These are phyloP conservation scores for Cystoderma amianthinum DNA, from an alignment of 768 basidiomycete genomes.

Conservation along the genomic window DNA sequence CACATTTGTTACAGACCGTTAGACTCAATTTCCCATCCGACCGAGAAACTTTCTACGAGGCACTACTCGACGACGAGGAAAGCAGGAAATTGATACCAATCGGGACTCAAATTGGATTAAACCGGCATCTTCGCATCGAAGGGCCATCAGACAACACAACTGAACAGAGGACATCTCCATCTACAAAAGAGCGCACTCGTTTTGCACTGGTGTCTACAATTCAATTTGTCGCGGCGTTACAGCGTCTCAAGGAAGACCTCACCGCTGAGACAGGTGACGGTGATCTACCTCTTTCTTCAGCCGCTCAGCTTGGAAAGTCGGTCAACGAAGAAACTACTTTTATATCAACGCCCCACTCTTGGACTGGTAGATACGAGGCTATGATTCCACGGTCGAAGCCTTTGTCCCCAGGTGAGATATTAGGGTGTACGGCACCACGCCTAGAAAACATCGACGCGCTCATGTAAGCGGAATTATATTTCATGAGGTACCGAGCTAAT, in stretches of 20 bases:
- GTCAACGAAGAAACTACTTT: constrained; percentile 1
- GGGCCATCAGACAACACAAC: constrained; percentile 17
- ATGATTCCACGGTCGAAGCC: constrained; percentile 85
- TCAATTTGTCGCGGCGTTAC: constrained; percentile 92
- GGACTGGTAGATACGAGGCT: constrained; percentile 65
- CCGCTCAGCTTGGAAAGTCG: constrained; percentile 2
- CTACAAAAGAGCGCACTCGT: constrained; percentile 42
- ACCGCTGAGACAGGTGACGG: constrained; percentile 26
- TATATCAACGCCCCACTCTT: constrained; percentile 17
- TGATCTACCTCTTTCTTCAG: constrained; percentile 10
- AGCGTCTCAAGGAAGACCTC: constrained; percentile 79
- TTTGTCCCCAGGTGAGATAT: constrained; percentile 91
- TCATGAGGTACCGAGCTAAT: constrained; percentile 3
- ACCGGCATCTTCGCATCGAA: constrained; percentile 58
- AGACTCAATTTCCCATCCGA: constrained; percentile 85
- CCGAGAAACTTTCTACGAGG: constrained; percentile 55
- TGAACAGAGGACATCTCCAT: constrained; percentile 7
- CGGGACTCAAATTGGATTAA: constrained; percentile 41
- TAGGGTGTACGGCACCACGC: constrained; percentile 93
- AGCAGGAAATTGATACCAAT: constrained; percentile 31
- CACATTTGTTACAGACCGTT: constrained; percentile 78
- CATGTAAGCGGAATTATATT: constrained; percentile 46
- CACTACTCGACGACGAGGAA: constrained; percentile 53
- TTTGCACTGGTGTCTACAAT: constrained; percentile 95
- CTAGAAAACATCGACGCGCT: constrained; percentile 78